phyloP scores from a whole-genome alignment of 208 protist genomes.

The Acanthamoeba royreba region DNA sequence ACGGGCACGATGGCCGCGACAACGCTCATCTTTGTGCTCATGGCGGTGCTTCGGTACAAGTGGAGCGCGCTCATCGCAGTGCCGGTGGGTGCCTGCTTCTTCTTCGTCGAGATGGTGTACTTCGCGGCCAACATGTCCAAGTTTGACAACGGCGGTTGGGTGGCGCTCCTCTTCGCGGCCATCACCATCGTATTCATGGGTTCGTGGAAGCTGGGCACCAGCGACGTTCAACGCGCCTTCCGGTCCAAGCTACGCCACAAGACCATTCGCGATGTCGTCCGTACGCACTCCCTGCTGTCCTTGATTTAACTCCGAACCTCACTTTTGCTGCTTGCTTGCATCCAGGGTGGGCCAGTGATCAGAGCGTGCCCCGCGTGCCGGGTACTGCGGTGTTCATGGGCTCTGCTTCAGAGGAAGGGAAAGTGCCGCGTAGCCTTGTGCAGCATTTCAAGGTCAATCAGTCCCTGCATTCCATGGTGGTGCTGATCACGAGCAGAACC shows the following conservation, averaged over 20 bases:
- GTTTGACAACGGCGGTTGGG: background rate
- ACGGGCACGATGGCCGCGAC: background rate
- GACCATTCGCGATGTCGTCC: background rate
- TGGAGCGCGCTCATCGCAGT: background rate
- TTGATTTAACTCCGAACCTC: background rate
- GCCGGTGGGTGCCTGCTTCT: background rate
- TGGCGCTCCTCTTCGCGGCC: background rate
- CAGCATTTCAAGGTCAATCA: background rate
- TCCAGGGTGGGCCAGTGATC: background rate
- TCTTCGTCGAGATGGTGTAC: background rate
- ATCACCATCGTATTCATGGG: background rate
- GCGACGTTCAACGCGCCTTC: background rate
- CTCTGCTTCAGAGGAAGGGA: background rate
- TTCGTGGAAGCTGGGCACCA: background rate
- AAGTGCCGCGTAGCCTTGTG: background rate
- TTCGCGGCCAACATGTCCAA: background rate
- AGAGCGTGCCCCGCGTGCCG: background rate
- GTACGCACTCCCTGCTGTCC: background rate
- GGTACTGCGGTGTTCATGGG: background rate
- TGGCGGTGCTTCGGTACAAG: background rate
- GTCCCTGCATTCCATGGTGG: background rate
- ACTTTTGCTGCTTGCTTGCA: no score
- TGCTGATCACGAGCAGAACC: background rate
- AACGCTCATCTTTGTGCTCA: background rate
- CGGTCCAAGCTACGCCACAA: background rate